Conservation (phyloP, 2,329 filamentous ascomycete genomes). For the Xylaria sp. region DNA sequence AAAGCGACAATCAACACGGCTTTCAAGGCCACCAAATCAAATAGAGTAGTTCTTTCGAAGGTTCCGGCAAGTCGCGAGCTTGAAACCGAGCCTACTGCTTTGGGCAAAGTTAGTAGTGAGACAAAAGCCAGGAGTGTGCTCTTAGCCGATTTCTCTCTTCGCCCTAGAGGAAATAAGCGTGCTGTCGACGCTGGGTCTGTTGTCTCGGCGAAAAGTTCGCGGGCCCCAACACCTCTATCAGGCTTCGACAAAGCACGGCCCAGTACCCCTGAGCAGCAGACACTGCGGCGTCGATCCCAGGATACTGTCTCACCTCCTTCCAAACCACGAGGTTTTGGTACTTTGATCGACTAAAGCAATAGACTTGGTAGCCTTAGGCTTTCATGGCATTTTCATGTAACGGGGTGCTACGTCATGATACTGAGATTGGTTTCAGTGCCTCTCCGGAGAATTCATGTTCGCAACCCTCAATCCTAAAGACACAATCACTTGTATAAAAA, state of each 20-base stretch:
- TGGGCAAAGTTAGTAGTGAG: too few species aligned
- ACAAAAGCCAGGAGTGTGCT: slow-evolving; percentile 29
- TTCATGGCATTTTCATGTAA: not conserved
- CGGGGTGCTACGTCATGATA: not conserved
- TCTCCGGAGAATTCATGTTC: not conserved
- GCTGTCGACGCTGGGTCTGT: slow-evolving; percentile 13
- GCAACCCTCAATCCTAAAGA: not conserved
- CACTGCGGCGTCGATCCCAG: slow-evolving; percentile 21
- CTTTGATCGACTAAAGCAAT: slow-evolving; percentile 35
- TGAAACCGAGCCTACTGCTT: slow-evolving; percentile 26
- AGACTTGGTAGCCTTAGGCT: not conserved
- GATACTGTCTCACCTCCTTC: slow-evolving; percentile 40
- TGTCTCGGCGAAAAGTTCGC: slow-evolving; percentile 21
- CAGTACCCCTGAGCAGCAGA: slow-evolving; percentile 35
- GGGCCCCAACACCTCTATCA: slow-evolving; percentile 19
- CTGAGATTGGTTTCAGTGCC: not conserved
- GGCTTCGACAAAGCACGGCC: slow-evolving; percentile 27
- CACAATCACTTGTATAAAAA: not conserved
- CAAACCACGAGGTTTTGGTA: slow-evolving; percentile 39
- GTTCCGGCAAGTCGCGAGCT: slow-evolving; percentile 36
- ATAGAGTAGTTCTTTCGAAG: slow-evolving; percentile 28
- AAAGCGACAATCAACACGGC: slow-evolving; percentile 39
- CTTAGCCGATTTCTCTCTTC: slow-evolving; percentile 39
- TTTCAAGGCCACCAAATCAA: slow-evolving; percentile 40
- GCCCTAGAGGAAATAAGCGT: slow-evolving; percentile 33